These are phyloP conservation scores for Quercus tomentella DNA, from an alignment of 331 rosid species.

Conservation along the genomic window DNA sequence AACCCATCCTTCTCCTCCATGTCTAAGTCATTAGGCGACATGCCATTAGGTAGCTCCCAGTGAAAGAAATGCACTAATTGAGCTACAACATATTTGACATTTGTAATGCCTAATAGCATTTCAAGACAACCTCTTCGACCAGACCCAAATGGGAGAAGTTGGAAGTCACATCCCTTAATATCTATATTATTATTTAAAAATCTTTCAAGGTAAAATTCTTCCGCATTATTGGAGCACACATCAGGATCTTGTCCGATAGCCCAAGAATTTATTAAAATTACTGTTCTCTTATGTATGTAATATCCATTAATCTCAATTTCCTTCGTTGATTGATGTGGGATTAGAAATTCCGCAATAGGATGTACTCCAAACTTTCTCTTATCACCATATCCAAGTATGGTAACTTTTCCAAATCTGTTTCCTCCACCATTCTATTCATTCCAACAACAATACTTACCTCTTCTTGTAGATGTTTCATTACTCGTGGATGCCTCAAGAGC, in stretches of 20 bases:
- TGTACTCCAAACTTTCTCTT: conserved; percentile 15
- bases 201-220: conserved; percentile 10
- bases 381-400: conserved; percentile 21
- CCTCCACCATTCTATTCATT: conserved; percentile 17
- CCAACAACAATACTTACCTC: no score
- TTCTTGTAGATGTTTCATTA: no score
- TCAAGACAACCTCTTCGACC: conserved; percentile 51
- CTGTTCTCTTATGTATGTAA: conserved; percentile 21
- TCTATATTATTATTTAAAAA: not conserved
- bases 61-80: conserved; percentile 8
- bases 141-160: not conserved
- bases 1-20: no score
- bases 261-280: no score
- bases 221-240: no score
- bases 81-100: conserved; percentile 13
- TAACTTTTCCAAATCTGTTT: conserved; percentile 1
- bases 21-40: no score
- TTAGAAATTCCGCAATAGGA: not conserved
- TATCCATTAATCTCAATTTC: conserved; percentile 27
- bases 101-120: conserved; percentile 23
- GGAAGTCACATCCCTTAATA: no score
- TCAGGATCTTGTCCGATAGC: no score
- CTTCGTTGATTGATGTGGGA: conserved; percentile 23
- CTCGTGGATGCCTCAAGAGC: no score
- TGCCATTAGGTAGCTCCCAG: no score